Percentiles rank a stretch among this genome's conserved stretches.
Evolutionary conservation across 805 yeast genomes (phyloP).

Genomic region (Saccharomycodes ludwigii): DNA sequence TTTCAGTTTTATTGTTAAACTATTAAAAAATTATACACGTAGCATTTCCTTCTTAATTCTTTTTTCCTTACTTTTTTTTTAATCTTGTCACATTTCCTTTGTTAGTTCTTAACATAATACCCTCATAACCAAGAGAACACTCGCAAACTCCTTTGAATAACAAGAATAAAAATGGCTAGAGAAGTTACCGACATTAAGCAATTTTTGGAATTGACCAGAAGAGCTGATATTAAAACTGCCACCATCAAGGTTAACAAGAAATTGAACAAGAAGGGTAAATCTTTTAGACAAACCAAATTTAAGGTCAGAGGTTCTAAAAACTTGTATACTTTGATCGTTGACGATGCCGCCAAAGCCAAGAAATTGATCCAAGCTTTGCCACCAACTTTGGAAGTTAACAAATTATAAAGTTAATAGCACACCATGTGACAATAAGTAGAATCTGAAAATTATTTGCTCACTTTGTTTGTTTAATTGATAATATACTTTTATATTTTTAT

Average conservation of each 20-base stretch:
- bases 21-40: too few species aligned
- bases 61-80: too few species aligned
- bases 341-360: slow-evolving; percentile 94
- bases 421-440: too few species aligned
- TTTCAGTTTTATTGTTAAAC: too few species aligned
- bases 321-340: slow-evolving; percentile 90
- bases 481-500: too few species aligned
- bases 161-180: slow-evolving; percentile 26
- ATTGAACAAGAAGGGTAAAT: slow-evolving; percentile 70
- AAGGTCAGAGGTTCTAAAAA: slow-evolving; percentile 94
- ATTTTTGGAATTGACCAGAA: slow-evolving; percentile 92
- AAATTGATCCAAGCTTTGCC: slow-evolving; percentile 96
- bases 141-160: too few species aligned
- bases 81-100: too few species aligned
- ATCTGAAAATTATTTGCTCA: too few species aligned
- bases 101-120: too few species aligned
- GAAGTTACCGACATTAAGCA: slow-evolving; percentile 95
- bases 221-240: slow-evolving; percentile 89
- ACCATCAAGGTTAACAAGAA: slow-evolving; percentile 89
- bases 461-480: too few species aligned
- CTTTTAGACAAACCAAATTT: slow-evolving; percentile 92
- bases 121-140: too few species aligned
- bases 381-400: slow-evolving; percentile 71
- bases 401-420: slow-evolving; percentile 27
- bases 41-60: too few species aligned